phyloP scores from a whole-genome alignment of 306 rosid genomes.

The Trifolium fragiferum region DNA sequence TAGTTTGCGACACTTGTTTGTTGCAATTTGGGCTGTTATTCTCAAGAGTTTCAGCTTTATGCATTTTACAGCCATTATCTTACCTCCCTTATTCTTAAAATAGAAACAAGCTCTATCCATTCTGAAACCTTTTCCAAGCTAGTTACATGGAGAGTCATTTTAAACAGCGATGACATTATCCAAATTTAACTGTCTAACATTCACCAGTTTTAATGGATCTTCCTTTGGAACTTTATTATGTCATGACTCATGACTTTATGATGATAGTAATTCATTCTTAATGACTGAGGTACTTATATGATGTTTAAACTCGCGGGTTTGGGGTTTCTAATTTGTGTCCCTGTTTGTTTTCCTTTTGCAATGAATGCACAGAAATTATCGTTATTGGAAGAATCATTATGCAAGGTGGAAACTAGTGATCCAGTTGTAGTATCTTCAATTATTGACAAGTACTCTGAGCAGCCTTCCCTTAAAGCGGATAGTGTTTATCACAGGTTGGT shows the following conservation, averaged over 20 bases:
- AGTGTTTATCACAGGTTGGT: conserved; percentile 76
- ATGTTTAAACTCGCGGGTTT: conserved; percentile 18
- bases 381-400: conserved; percentile 74
- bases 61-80: background rate
- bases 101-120: background rate
- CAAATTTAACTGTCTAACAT: background rate
- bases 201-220: conserved; percentile 22
- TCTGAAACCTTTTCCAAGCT: conserved; percentile 15
- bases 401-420: conserved; percentile 63
- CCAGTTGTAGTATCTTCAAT: conserved; percentile 56
- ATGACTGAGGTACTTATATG: background rate
- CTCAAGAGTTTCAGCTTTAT: background rate
- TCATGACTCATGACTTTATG: conserved; percentile 26
- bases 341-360: conserved; percentile 36
- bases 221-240: conserved; percentile 14
- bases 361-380: conserved; percentile 62
- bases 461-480: conserved; percentile 59
- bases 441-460: conserved; percentile 62
- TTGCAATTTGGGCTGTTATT: conserved; percentile 15
- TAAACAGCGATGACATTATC: conserved; percentile 3
- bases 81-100: background rate
- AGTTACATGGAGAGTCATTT: conserved; percentile 30
- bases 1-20: conserved; percentile 24
- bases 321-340: conserved; percentile 16
- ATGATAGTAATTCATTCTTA: background rate